Percentiles rank a stretch among this genome's conserved stretches.
phyloP scores from a whole-genome alignment of 306 rosid species.

The Malus fusca region DNA sequence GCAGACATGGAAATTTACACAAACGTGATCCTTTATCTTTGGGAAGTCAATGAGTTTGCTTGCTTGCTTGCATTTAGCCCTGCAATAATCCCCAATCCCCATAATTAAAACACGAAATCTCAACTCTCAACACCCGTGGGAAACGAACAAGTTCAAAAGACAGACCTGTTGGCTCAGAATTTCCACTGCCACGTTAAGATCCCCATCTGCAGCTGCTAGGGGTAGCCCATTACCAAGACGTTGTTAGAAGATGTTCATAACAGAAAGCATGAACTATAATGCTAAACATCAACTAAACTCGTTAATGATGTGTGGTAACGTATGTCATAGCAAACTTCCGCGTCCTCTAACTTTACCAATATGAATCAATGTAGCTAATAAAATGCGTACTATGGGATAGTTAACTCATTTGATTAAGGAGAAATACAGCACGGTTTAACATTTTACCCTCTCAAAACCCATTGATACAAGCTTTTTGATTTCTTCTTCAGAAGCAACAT shows the following conservation, averaged over 20 bases:
- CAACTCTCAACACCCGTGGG: not conserved
- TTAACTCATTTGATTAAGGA: not conserved
- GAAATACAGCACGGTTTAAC: not conserved
- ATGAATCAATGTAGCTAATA: not conserved
- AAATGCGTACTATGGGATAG: not conserved
- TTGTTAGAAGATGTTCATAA: not conserved
- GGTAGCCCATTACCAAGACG: conserved; percentile 34
- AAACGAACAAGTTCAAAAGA: not conserved
- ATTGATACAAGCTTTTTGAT: conserved; percentile 70
- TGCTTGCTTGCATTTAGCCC: conserved; percentile 22
- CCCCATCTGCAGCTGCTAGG: conserved; percentile 94
- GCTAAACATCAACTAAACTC: not conserved
- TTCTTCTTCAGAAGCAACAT: conserved; percentile 65
- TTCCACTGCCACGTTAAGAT: conserved; percentile 82
- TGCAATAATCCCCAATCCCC: conserved; percentile 26
- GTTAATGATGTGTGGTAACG: not conserved
- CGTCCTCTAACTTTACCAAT: not conserved
- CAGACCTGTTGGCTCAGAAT: conserved; percentile 97
- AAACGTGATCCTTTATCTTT: not conserved
- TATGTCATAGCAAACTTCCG: not conserved
- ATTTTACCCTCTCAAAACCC: conserved; percentile 93
- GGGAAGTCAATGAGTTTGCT: not conserved
- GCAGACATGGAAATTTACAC: not conserved
- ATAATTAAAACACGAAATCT: not conserved
- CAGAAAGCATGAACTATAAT: not conserved